These are phyloP conservation scores for Dichotomopilus funicola DNA, from an alignment of 2,329 filamentous ascomycete genomes.

Conservation along the genomic window DNA sequence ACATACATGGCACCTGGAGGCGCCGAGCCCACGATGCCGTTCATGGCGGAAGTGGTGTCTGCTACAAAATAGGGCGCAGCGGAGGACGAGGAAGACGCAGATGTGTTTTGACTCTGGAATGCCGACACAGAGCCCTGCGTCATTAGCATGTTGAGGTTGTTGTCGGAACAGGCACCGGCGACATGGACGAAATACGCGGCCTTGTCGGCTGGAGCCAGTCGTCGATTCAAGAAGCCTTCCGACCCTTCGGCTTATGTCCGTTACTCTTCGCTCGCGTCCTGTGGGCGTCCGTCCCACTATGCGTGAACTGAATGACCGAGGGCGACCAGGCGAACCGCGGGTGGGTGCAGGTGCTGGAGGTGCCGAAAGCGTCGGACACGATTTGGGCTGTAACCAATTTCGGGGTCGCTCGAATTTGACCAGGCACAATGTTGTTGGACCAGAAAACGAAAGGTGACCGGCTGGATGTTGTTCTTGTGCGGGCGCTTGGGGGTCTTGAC, in stretches of 20 bases:
- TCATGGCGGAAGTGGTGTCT: conserved; percentile 40
- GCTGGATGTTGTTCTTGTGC: conserved; percentile 5
- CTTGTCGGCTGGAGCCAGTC: conserved; percentile 2
- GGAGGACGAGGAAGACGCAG: conserved; percentile 19
- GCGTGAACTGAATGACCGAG: too few relatives aligned
- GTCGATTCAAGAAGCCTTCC: conserved; percentile 2
- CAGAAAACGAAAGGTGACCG: not conserved
- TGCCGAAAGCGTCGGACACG: not conserved
- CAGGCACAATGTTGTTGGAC: not conserved
- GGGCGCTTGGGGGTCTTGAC: conserved; percentile 14
- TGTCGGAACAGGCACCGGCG: conserved; percentile 15
- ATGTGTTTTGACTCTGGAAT: conserved; percentile 38
- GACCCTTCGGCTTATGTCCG: not conserved
- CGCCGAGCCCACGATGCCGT: conserved; percentile 53
- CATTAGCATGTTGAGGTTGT: conserved; percentile 45
- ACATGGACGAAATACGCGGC: conserved; percentile 11
- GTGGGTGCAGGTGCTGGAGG: not conserved
- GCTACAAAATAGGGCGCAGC: conserved; percentile 7
- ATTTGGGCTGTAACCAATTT: conserved; percentile 2
- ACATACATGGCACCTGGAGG: conserved; percentile 75
- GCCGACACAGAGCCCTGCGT: conserved; percentile 42
- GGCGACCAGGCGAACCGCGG: too few relatives aligned
- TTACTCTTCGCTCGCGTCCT: not conserved
- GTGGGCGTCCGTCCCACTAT: not conserved
- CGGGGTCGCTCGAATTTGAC: not conserved